Base-by-base conservation (phyloP, 179 eudicot species). In the Camellia oleifera region DNA sequence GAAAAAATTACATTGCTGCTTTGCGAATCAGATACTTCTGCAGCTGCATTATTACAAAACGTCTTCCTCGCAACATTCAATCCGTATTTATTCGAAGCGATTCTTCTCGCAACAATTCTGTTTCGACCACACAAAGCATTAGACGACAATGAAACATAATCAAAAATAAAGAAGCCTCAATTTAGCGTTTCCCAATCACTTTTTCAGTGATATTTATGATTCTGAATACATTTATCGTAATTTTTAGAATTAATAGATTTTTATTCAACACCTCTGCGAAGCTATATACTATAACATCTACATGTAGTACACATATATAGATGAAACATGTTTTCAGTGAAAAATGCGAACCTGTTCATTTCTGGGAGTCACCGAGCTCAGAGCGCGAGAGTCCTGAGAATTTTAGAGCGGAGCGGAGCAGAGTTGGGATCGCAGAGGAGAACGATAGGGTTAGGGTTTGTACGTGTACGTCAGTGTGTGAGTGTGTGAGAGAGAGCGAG, bases 11-110 rank as follows among this genome's bases (percentile, higher is more conserved):
- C 84, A 53, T 65, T 50, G 77, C 70, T 81, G 46, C 69, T 48
- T 78, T 82, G 82, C 8, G 82, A 66, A 80, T 74, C 81, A 53
- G 83, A 81, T 68, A 76, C 54, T 40, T 71, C 79, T 15, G 71
- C 69, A 60, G 86, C 76, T 57, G 87, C 79, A 78, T 64, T 79
- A 74, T 69, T 81, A 68, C 86, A 86, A 74, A 86, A 84, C 42
- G 75, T 71, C 78, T 82, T 86, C 74, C 77, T 66, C 14, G 78
- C 76, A 68, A 62, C 69, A 64, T 71, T 74, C 74, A 76, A 78
- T 32, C 77, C 82, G 77, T 58, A 54, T 8, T 71, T 23, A 52
- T 79, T 74, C 53, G 71, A 69, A 77, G 62, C 75, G 58, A 84
- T 15, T 77, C 85, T 81, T 69, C 78, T 76, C 52, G 78, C 60